phyloP scores from a whole-genome alignment of 768 basidiomycete species.

The Boletus reticulatus region DNA sequence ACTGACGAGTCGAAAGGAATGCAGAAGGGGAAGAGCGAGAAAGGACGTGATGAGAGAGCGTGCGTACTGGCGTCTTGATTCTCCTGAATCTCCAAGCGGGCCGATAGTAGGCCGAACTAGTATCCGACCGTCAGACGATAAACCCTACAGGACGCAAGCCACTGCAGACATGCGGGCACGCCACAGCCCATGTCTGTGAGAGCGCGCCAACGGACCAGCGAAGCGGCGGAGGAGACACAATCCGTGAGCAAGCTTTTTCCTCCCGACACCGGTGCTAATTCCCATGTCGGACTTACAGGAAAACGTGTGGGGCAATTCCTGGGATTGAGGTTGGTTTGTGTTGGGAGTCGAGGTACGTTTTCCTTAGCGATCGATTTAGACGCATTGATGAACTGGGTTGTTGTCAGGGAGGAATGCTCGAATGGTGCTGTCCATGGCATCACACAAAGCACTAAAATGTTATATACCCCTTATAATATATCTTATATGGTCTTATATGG shows the following conservation, averaged over 20 bases:
- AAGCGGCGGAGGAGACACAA: constrained; percentile 31
- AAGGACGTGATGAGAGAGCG: constrained; percentile 8
- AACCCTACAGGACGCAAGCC: constrained; percentile 28
- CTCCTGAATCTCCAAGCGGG: constrained; percentile 87
- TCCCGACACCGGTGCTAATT: constrained; percentile 19
- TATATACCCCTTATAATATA: too few relatives aligned
- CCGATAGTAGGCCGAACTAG: constrained; percentile 84
- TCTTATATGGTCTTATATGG: too few relatives aligned
- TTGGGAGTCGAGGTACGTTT: constrained; percentile 67
- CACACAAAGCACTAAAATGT: too few relatives aligned
- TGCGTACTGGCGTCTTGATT: constrained; percentile 69
- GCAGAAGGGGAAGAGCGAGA: constrained; percentile 17
- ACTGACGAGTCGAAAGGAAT: constrained; percentile 29
- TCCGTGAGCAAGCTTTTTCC: constrained; percentile 20
- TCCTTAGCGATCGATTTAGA: neutral
- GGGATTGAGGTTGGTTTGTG: constrained; percentile 76
- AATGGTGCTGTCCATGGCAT: constrained; percentile 77
- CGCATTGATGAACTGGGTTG: neutral
- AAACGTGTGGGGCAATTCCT: constrained; percentile 78
- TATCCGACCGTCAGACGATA: constrained; percentile 60
- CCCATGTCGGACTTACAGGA: constrained; percentile 40
- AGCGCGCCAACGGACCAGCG: constrained; percentile 36
- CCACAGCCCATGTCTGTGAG: constrained; percentile 40
- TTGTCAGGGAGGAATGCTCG: constrained; percentile 59
- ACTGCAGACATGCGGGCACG: constrained; percentile 29